These are phyloP conservation scores for Cryoendolithus antarcticus DNA, from an alignment of 2,329 filamentous ascomycete genomes.

Conservation along the genomic window DNA sequence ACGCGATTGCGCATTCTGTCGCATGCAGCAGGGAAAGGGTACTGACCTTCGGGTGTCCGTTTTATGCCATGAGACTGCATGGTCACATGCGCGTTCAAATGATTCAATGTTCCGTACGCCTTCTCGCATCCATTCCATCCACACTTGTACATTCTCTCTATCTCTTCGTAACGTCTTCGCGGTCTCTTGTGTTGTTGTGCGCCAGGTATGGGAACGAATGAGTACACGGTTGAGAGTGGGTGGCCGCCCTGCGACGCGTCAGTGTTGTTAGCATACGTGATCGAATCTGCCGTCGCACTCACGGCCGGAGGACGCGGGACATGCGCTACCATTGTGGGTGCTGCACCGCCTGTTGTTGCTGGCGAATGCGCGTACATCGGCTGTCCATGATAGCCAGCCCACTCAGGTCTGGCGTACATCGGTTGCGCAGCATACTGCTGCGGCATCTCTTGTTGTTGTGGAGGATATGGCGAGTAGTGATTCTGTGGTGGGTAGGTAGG, in stretches of 20 bases:
- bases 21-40: not conserved
- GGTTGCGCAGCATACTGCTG: constrained; percentile 54
- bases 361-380: constrained; percentile 39
- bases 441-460: constrained; percentile 64
- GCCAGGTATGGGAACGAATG: constrained; percentile 92
- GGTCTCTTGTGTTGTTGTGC: constrained; percentile 96
- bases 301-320: constrained; percentile 50
- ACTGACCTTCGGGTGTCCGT: constrained; percentile 89
- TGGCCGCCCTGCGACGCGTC: constrained; percentile 35
- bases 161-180: constrained; percentile 87
- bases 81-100: constrained; percentile 93
- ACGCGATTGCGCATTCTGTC: not conserved
- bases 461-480: constrained; percentile 77
- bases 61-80: constrained; percentile 97
- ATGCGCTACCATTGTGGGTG: constrained; percentile 46
- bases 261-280: constrained; percentile 6
- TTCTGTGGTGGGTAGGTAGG: constrained; percentile 72
- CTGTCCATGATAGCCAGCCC: constrained; percentile 51
- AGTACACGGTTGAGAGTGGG: constrained; percentile 70
- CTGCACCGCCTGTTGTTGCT: constrained; percentile 43
- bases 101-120: constrained; percentile 93
- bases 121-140: constrained; percentile 98
- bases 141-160: constrained; percentile 99
- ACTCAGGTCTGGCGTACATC: constrained; percentile 58
- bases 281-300: constrained; percentile 26